These are phyloP conservation scores for Noccaea caerulescens DNA, from an alignment of 345 rosid species.

Conservation along the genomic window DNA sequence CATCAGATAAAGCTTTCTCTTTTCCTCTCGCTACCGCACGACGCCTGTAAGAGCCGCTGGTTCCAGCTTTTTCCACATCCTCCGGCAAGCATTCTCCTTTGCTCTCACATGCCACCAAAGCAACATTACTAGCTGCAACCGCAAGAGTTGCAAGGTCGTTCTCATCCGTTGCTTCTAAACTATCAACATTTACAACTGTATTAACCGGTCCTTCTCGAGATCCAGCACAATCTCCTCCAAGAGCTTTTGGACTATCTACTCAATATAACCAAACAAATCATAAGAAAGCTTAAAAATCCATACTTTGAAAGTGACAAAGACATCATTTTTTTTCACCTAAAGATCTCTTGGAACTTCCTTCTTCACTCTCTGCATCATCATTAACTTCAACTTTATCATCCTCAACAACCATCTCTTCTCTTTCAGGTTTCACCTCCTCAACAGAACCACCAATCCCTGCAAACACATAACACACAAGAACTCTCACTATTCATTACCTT, in stretches of 20 bases:
- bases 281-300: neutral
- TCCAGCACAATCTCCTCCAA: slow-evolving; percentile 41
- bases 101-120: slow-evolving; percentile 34
- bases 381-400: slow-evolving; percentile 18
- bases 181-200: slow-evolving; percentile 39
- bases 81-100: slow-evolving; percentile 43
- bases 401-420: slow-evolving; percentile 20
- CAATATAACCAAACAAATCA: slow-evolving; percentile 4
- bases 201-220: slow-evolving; percentile 33
- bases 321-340: slow-evolving; percentile 40
- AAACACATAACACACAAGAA: slow-evolving; percentile 33
- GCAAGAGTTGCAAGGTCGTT: slow-evolving; percentile 48
- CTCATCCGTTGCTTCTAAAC: slow-evolving; percentile 67
- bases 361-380: slow-evolving; percentile 34
- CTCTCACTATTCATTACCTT: neutral
- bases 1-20: slow-evolving; percentile 64
- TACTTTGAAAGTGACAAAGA: neutral
- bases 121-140: slow-evolving; percentile 39
- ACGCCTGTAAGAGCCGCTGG: slow-evolving; percentile 43
- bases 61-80: slow-evolving; percentile 41
- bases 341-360: slow-evolving; percentile 27
- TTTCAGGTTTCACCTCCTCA: slow-evolving; percentile 39
- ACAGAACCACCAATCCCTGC: slow-evolving; percentile 43
- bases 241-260: slow-evolving; percentile 43
- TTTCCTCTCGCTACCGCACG: slow-evolving; percentile 54